Evolutionary conservation across 129 eudicot species (phyloP).

Genomic region (Escallonia rubra): DNA sequence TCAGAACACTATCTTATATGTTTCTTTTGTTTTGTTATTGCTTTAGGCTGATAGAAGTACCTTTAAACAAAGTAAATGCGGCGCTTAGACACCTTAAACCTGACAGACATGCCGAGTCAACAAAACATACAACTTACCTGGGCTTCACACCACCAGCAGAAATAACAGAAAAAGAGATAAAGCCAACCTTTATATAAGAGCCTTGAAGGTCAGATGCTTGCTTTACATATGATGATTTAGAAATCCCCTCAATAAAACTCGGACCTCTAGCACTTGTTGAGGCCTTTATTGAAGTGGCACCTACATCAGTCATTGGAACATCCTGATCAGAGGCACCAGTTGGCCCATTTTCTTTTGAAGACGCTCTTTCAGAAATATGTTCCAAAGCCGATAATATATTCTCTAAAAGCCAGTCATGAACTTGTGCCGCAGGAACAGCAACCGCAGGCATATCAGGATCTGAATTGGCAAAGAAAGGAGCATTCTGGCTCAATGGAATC

Average conservation of each 20-base stretch:
- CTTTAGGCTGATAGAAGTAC: no score
- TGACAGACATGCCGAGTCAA: no score
- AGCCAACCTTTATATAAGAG: conserved; percentile 73
- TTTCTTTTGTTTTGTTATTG: no score
- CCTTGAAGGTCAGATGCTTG: conserved; percentile 87
- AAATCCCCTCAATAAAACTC: conserved; percentile 79
- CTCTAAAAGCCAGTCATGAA: conserved; percentile 86
- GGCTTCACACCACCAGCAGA: not conserved
- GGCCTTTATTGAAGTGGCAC: conserved; percentile 45
- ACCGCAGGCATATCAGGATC: conserved; percentile 99
- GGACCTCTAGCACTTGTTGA: conserved; percentile 70
- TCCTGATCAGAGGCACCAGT: conserved; percentile 78
- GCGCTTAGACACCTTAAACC: no score
- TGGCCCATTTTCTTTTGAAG: conserved; percentile 84
- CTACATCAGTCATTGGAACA: conserved; percentile 78
- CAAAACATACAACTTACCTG: not conserved
- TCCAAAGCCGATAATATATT: conserved; percentile 69
- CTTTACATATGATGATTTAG: conserved; percentile 82
- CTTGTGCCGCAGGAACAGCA: conserved; percentile 85
- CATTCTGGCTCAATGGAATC: conserved; percentile 74
- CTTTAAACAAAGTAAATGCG: no score
- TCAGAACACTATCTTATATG: no score
- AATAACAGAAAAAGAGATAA: not conserved
- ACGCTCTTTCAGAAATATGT: conserved; percentile 63
- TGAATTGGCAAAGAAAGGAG: conserved; percentile 95